Evolutionary conservation across 768 basidiomycete genomes (phyloP).

Genomic region (Clitopilus passeckerianus): DNA sequence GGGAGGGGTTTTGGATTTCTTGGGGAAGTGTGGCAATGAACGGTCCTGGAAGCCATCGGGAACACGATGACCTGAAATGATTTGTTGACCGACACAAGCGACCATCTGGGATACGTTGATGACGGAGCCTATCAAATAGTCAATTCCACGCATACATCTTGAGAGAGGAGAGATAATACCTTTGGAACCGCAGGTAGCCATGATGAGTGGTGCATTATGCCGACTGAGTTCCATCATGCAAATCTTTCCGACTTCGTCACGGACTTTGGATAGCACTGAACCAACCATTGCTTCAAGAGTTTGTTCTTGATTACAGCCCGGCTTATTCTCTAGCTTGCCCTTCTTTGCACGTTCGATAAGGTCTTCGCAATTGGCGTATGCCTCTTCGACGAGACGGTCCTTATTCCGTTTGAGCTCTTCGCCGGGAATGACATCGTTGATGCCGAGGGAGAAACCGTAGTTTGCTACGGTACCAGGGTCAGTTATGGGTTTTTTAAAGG

Average conservation of each 20-base stretch:
- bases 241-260: constrained; percentile 93
- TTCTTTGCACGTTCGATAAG: constrained; percentile 88
- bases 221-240: constrained; percentile 98
- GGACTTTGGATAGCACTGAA: constrained; percentile 87
- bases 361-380: constrained; percentile 83
- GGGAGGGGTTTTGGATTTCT: constrained; percentile 93
- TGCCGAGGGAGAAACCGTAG: constrained; percentile 95
- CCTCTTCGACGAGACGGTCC: constrained; percentile 78
- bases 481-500: no score
- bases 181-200: constrained; percentile 99
- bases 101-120: constrained; percentile 99
- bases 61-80: constrained; percentile 96
- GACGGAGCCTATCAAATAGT: constrained; percentile 62
- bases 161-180: constrained; percentile 39
- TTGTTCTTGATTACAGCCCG: constrained; percentile 96
- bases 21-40: constrained; percentile 97
- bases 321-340: constrained; percentile 90
- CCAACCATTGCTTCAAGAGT: constrained; percentile 97
- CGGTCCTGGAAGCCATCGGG: constrained; percentile 99
- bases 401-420: constrained; percentile 77
- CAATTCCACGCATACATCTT: background rate
- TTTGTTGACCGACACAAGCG: constrained; percentile 99
- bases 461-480: constrained; percentile 62
- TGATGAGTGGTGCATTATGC: constrained; percentile 95
- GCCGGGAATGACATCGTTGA: constrained; percentile 98